Evolutionary conservation across 129 eudicot genomes (phyloP).

Genomic region (Ambrosia trifida): DNA sequence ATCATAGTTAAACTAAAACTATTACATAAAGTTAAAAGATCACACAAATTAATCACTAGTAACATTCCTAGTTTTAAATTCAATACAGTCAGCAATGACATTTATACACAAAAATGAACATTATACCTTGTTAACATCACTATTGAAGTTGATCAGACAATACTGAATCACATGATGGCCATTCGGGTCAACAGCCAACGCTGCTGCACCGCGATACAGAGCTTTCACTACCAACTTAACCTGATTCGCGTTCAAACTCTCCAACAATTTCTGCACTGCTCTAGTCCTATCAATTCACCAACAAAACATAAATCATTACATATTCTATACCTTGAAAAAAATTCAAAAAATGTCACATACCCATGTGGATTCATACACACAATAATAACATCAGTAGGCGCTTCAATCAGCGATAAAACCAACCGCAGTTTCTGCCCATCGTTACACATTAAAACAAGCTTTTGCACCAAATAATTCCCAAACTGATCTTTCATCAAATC

Average conservation of each 20-base stretch:
- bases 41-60: not conserved
- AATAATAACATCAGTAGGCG: conserved; percentile 40
- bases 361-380: conserved; percentile 60
- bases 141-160: conserved; percentile 50
- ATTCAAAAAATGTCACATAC: conserved; percentile 38
- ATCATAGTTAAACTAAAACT: not conserved
- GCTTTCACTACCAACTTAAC: conserved; percentile 42
- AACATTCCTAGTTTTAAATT: not conserved
- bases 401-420: conserved; percentile 38
- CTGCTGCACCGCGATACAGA: conserved; percentile 46
- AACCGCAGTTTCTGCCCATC: conserved; percentile 60
- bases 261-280: conserved; percentile 58
- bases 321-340: not conserved
- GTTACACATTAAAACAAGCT: conserved; percentile 53
- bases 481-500: conserved; percentile 63
- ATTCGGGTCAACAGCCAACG: conserved; percentile 49
- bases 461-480: conserved; percentile 57
- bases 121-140: conserved; percentile 54
- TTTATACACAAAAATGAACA: conserved; percentile 4
- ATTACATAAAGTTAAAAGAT: not conserved
- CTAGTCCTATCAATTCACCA: conserved; percentile 44
- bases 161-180: conserved; percentile 73
- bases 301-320: conserved; percentile 14
- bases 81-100: not conserved
- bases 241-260: conserved; percentile 47